phyloP scores from a whole-genome alignment of 148 eudicot genomes.

The Amaranthus hypochondriacus region DNA sequence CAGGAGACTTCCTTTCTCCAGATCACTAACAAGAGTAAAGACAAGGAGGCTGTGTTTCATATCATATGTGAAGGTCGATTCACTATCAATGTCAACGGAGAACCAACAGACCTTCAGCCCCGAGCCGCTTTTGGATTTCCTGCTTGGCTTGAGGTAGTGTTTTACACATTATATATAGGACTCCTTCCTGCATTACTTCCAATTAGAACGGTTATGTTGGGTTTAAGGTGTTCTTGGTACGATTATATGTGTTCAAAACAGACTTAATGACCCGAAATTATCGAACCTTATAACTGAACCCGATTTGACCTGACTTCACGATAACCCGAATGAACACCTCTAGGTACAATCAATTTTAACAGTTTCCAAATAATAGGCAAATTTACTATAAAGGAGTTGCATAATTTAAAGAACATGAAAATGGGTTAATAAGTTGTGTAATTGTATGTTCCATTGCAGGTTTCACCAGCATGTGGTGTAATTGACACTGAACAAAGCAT shows the following conservation, averaged over 20 bases:
- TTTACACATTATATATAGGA: neutral
- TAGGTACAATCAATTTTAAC: too few relatives aligned
- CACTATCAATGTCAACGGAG: slow-evolving; percentile 40
- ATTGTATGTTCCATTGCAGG: slow-evolving; percentile 34
- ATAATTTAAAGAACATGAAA: neutral
- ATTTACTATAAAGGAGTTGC: too few relatives aligned
- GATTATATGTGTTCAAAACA: too few relatives aligned
- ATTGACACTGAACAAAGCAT: slow-evolving; percentile 59
- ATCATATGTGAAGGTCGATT: slow-evolving; percentile 68
- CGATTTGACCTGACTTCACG: too few relatives aligned
- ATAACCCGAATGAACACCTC: too few relatives aligned
- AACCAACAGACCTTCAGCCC: slow-evolving; percentile 44
- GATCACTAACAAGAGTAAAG: slow-evolving; percentile 57
- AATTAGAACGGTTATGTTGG: too few relatives aligned
- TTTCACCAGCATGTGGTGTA: slow-evolving; percentile 71
- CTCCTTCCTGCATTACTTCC: too few relatives aligned
- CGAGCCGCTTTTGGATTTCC: slow-evolving; percentile 85
- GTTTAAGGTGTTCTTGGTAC: too few relatives aligned
- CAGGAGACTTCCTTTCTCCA: slow-evolving; percentile 50
- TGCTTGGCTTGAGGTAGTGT: slow-evolving; percentile 85
- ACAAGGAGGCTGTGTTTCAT: slow-evolving; percentile 45
- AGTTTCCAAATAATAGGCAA: too few relatives aligned
- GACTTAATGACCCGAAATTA: too few relatives aligned
- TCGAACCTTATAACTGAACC: too few relatives aligned
- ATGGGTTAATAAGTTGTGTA: neutral